Conservation (phyloP, 805 yeast species). For the Brettanomyces custersianus region DNA sequence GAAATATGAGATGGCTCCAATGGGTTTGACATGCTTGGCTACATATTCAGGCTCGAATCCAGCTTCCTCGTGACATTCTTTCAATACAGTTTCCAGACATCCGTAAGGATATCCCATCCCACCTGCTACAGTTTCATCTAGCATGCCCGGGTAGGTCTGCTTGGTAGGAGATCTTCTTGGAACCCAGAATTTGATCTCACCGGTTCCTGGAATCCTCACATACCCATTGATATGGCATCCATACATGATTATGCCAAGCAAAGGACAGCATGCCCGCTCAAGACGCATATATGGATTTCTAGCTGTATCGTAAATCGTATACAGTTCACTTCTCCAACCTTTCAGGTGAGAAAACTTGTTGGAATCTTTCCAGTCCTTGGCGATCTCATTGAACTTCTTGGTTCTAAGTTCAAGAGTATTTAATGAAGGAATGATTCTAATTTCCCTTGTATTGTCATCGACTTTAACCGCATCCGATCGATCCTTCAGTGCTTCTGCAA, state of each 20-base stretch:
- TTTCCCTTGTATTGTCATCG: slow-evolving; percentile 17
- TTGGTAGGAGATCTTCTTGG: slow-evolving; percentile 74
- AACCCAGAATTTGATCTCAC: slow-evolving; percentile 60
- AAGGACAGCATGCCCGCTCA: slow-evolving; percentile 75
- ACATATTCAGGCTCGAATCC: slow-evolving; percentile 55
- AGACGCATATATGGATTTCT: slow-evolving; percentile 52
- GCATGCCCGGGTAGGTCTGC: slow-evolving; percentile 82
- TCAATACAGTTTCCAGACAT: slow-evolving; percentile 63
- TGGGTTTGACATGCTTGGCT: slow-evolving; percentile 31
- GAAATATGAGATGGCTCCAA: slow-evolving; percentile 66
- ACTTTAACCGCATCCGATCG: slow-evolving; percentile 18
- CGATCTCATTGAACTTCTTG: slow-evolving; percentile 33
- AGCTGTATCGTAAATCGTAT: slow-evolving; percentile 54
- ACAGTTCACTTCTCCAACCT: slow-evolving; percentile 86
- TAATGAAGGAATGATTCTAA: slow-evolving; percentile 22
- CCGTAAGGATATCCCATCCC: slow-evolving; percentile 83
- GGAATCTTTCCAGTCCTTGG: slow-evolving; percentile 29
- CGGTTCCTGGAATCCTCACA: slow-evolving; percentile 28
- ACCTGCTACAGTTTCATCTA: slow-evolving; percentile 94
- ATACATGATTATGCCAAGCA: slow-evolving; percentile 80
- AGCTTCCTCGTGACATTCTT: slow-evolving; percentile 90
- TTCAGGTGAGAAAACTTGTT: slow-evolving; percentile 30
- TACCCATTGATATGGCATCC: slow-evolving; percentile 88
- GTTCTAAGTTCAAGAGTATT: slow-evolving; percentile 34
- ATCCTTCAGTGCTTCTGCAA: slow-evolving; percentile 21